Evolutionary conservation across 352 stramenopile genomes (phyloP).

Genomic region (Pythium guiyangense): DNA sequence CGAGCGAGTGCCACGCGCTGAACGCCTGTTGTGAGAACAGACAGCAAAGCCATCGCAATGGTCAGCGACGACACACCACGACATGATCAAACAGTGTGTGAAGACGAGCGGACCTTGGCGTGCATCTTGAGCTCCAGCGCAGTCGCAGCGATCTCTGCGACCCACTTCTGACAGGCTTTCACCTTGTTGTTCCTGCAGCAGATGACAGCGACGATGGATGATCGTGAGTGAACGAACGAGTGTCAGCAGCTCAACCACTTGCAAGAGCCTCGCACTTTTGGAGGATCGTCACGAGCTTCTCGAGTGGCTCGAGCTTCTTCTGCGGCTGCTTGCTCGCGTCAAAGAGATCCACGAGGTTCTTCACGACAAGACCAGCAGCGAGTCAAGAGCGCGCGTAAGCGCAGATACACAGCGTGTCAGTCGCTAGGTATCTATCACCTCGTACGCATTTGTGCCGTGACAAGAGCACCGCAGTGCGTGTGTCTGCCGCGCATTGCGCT

Average conservation of each 20-base stretch:
- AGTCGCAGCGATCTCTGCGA: conserved; percentile 53
- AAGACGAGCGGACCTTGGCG: conserved; percentile 24
- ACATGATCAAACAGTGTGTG: too few relatives aligned
- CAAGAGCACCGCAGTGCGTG: too few relatives aligned
- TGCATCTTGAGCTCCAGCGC: conserved; percentile 49
- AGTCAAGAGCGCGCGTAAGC: neutral
- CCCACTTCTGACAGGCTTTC: conserved; percentile 80
- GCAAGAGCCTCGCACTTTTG: conserved; percentile 28
- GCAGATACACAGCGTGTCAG: neutral
- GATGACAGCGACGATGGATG: too few relatives aligned
- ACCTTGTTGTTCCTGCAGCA: conserved; percentile 55
- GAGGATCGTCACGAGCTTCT: conserved; percentile 74
- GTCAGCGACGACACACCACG: too few relatives aligned
- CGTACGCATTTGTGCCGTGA: neutral
- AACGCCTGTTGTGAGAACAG: too few relatives aligned
- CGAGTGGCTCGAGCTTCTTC: conserved; percentile 63
- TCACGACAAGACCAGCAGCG: too few relatives aligned
- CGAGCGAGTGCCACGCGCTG: conserved; percentile 71
- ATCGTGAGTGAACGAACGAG: neutral
- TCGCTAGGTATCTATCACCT: neutral
- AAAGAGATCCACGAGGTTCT: conserved; percentile 79
- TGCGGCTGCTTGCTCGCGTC: conserved; percentile 37
- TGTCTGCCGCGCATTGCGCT: too few relatives aligned
- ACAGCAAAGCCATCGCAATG: too few relatives aligned
- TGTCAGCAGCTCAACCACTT: neutral